Base-by-base conservation (phyloP, 1,284 basidiomycete species). In the Porodaedalea pini region DNA sequence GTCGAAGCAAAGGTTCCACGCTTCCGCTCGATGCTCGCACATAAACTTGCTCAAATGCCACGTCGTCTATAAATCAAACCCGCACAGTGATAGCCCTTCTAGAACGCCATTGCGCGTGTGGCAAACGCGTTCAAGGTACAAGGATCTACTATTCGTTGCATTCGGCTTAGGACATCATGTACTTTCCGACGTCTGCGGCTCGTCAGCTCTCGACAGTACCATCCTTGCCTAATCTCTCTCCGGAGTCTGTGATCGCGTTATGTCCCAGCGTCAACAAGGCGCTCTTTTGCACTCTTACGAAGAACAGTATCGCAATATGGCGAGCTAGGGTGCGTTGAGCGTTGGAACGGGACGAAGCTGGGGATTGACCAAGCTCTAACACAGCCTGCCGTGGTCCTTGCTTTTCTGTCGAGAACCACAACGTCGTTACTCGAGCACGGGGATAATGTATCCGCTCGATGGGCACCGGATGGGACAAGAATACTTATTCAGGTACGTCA, bases 361-460 rank as follows among this genome's bases (percentile, higher is more conserved):
- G 36, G 21, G 34, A 15, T 34, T 45, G 23, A 57, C 25, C 44
- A 21, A 48, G 13, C 15, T n/a, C 10, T 23, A 11, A 27, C 32
- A 1, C 66, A 95, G 92, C 93, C 93, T 1, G 84, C 88, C 27
- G 85, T 88, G 21, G 77, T 90, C 10, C 74, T 95, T 61, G 85
- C 90, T 13, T 80, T 86, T 62, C 77, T 94, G 19, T 78, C 84
- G 31, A 83, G 93, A 49, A 89, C 89, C n/a, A 71, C 80, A 6
- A 79, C 81, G 1, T 93, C 90, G n/a, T 71, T 94, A 27, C 70
- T 79, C 45, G 83, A 91, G 58, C 92, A 94, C 69, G 93, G 93
- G 17, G 80, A 84, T 63, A 95, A 93, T 65, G 63, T 77, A 17
- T 74, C 79, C 48, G 83, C 83, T 17, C 80, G 83, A 64, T 96